Conservation (phyloP, 2,329 filamentous ascomycete genomes). For the Pseudogymnoascus sp. region DNA sequence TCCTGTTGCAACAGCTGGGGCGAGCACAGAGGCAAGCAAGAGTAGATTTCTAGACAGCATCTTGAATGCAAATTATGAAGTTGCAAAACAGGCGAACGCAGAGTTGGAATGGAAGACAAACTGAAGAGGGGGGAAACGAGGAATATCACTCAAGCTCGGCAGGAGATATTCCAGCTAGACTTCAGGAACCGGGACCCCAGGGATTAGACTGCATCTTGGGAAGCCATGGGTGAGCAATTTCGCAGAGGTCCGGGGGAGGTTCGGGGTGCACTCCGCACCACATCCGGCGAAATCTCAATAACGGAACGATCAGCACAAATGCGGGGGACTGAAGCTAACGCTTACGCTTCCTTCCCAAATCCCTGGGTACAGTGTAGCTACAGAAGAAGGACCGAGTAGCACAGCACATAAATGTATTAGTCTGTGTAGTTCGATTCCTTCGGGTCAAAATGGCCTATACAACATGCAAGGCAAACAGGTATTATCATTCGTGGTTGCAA, state of each 20-base stretch:
- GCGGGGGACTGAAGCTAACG: background rate
- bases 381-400: background rate
- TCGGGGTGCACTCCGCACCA: background rate
- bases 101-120: background rate
- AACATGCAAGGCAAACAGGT: background rate
- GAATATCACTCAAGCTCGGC: background rate
- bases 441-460: background rate
- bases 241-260: background rate
- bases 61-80: conserved; percentile 9
- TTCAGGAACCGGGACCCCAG: background rate
- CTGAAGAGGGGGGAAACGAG: background rate
- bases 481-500: background rate
- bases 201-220: background rate
- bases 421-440: background rate
- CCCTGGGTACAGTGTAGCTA: background rate
- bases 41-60: conserved; percentile 17
- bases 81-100: background rate
- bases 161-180: background rate
- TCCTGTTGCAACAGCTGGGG: conserved; percentile 11
- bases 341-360: background rate
- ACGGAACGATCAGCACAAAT: conserved; percentile 6
- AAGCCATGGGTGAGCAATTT: background rate
- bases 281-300: background rate
- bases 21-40: conserved; percentile 13
- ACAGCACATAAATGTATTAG: background rate